Percentiles rank a stretch among this genome's conserved stretches.
Evolutionary conservation across 345 rosid species (phyloP).

Genomic region (Populus euphratica): DNA sequence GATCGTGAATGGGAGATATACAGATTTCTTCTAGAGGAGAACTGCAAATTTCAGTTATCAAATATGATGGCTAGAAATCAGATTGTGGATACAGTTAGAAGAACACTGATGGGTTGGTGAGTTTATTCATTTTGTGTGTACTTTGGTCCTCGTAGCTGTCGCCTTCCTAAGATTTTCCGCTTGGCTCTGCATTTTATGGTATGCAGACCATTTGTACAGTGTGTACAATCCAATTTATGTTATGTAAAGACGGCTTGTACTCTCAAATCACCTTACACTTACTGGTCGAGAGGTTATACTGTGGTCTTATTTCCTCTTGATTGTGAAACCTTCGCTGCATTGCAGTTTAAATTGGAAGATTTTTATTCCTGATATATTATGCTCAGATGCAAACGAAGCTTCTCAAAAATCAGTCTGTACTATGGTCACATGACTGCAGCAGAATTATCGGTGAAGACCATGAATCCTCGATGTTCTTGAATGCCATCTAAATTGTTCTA

Average conservation of each 20-base stretch:
- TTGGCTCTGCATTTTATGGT: neutral
- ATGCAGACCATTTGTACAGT: neutral
- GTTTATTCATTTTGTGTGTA: neutral
- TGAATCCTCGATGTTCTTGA: no score
- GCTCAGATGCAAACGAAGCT: no score
- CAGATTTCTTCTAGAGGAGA: conserved; percentile 76
- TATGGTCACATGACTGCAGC: no score
- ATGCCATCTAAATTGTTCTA: no score
- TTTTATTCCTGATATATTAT: no score
- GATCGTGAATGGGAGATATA: conserved; percentile 85
- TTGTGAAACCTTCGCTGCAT: neutral
- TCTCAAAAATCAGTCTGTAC: no score
- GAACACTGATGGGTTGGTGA: conserved; percentile 83
- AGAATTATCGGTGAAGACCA: no score
- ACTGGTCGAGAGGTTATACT: no score
- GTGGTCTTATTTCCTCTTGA: neutral
- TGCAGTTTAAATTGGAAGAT: no score
- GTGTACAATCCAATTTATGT: neutral
- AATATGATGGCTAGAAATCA: conserved; percentile 42
- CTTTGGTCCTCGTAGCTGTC: neutral
- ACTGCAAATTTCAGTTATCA: conserved; percentile 35
- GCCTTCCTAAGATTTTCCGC: neutral
- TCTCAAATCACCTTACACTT: neutral
- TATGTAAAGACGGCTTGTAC: conserved; percentile 1
- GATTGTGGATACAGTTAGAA: conserved; percentile 67